Conservation (phyloP, 345 rosid species). For the Arabidopsis suecica region DNA sequence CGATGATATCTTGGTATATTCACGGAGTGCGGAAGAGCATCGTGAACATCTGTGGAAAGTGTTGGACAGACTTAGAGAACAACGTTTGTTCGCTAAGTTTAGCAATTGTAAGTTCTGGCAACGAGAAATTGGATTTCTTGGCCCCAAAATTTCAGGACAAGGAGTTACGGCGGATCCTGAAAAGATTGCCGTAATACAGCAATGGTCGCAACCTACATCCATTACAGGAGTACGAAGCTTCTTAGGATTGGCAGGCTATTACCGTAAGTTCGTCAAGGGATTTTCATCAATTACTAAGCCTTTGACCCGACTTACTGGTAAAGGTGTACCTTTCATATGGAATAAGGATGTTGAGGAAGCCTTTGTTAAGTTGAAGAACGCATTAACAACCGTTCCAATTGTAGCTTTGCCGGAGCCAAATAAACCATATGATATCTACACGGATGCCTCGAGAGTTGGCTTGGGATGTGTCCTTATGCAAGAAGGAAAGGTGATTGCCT, state of each 20-base stretch:
- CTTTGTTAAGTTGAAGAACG: too few relatives aligned
- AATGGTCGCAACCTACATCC: neutral
- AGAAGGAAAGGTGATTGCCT: neutral
- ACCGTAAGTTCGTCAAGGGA: neutral
- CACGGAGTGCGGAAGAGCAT: neutral
- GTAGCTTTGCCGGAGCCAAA: neutral
- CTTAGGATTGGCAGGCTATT: neutral
- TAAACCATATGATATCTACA: neutral
- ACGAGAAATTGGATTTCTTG: neutral
- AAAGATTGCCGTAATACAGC: neutral
- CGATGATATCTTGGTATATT: neutral
- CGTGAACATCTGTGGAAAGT: neutral
- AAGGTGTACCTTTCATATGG: too few relatives aligned
- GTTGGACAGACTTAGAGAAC: neutral
- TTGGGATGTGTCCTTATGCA: neutral
- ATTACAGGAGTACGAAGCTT: neutral
- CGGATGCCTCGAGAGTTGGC: neutral
- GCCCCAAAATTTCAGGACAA: neutral
- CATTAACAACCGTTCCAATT: neutral
- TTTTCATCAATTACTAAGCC: neutral
- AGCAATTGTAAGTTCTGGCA: neutral
- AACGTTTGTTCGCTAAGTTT: neutral
- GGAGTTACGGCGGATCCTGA: neutral
- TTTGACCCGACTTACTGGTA: neutral
- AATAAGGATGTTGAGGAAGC: neutral